Conservation (phyloP, 345 rosid species). For the Durio zibethinus region DNA sequence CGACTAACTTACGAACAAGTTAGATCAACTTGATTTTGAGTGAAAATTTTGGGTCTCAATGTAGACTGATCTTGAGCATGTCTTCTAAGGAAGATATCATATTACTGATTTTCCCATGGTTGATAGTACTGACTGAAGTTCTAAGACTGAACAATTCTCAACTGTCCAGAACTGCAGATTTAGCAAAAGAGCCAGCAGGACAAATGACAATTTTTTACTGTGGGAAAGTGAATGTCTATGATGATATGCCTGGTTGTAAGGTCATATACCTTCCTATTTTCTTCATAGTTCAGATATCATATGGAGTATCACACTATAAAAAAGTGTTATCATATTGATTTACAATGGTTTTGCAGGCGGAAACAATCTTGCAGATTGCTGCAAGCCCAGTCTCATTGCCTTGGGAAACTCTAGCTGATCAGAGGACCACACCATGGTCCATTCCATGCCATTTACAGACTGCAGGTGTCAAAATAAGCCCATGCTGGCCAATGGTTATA, state of each 20-base stretch:
- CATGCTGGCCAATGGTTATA: constrained; percentile 14
- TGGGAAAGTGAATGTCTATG: constrained; percentile 42
- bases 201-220: constrained; percentile 45
- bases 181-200: constrained; percentile 25
- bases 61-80: not conserved
- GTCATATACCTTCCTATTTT: constrained; percentile 15
- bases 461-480: constrained; percentile 21
- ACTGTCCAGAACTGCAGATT: constrained; percentile 22
- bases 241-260: constrained; percentile 37
- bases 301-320: not conserved
- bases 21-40: not conserved
- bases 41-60: not conserved
- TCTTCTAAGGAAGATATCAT: not conserved
- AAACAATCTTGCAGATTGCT: constrained; percentile 39
- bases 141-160: constrained; percentile 17
- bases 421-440: constrained; percentile 22
- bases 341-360: constrained; percentile 30
- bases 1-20: not conserved
- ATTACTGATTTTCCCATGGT: too few relatives aligned
- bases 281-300: constrained; percentile 7
- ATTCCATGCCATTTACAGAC: constrained; percentile 27
- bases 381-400: constrained; percentile 25
- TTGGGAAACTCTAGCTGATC: constrained; percentile 24
- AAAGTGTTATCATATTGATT: constrained; percentile 14
- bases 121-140: too few relatives aligned